Evolutionary conservation across 345 rosid species (phyloP).

Genomic region (Lagerstroemia speciosa): DNA sequence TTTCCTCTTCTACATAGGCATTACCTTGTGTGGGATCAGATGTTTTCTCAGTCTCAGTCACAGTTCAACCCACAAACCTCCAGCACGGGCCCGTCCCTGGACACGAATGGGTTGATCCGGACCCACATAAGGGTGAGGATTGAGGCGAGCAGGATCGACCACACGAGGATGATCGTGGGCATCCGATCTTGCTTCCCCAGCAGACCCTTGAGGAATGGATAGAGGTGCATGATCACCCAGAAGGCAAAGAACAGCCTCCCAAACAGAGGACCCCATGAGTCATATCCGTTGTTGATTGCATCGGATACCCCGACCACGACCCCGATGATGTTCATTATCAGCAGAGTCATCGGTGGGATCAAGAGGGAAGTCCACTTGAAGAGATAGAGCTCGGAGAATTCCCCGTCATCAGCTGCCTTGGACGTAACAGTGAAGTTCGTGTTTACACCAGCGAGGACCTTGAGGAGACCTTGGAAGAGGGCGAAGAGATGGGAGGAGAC

Average conservation of each 20-base stretch:
- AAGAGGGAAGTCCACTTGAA: conserved; percentile 60
- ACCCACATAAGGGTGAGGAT: conserved; percentile 58
- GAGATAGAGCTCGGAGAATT: conserved; percentile 50
- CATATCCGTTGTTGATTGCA: conserved; percentile 59
- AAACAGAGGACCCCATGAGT: conserved; percentile 62
- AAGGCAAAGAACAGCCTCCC: conserved; percentile 50
- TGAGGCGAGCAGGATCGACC: conserved; percentile 59
- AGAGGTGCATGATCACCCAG: conserved; percentile 59
- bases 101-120: conserved; percentile 42
- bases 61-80: conserved; percentile 54
- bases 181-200: conserved; percentile 51
- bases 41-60: conserved; percentile 15
- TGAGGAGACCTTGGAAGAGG: conserved; percentile 59
- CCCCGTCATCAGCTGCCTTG: conserved; percentile 56
- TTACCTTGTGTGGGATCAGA: no score
- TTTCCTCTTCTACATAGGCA: no score
- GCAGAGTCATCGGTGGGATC: conserved; percentile 48
- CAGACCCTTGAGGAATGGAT: conserved; percentile 59
- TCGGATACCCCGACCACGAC: conserved; percentile 49
- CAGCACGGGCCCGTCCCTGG: conserved; percentile 35
- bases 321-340: conserved; percentile 47
- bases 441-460: conserved; percentile 59
- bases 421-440: conserved; percentile 62
- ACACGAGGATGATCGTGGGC: conserved; percentile 55
- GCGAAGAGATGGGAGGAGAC: conserved; percentile 57